Conservation (phyloP, 2,329 filamentous ascomycete species). For the Didymosphaeria variabile region DNA sequence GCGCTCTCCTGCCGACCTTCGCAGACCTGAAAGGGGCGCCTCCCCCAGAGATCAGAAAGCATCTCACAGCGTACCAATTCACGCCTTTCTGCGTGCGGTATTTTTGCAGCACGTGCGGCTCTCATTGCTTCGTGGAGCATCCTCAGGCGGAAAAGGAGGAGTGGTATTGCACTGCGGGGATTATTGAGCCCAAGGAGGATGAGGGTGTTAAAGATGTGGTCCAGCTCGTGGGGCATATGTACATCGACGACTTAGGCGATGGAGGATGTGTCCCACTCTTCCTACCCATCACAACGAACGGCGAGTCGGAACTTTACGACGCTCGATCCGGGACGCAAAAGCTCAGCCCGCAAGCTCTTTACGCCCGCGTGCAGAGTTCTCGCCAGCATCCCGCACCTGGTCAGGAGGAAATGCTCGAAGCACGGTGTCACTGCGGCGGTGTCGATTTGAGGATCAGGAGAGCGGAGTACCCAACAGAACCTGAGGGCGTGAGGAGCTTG, state of each 20-base stretch:
- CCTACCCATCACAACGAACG: not conserved
- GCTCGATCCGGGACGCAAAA: not conserved
- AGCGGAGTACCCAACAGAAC: not conserved
- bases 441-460: constrained; percentile 1
- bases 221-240: not conserved
- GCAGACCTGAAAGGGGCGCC: not conserved
- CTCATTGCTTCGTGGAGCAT: constrained; percentile 10
- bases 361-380: not conserved
- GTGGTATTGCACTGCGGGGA: constrained; percentile 5
- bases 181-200: not conserved
- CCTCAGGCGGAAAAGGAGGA: not conserved
- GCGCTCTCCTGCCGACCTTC: constrained; percentile 1
- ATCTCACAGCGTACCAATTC: constrained; percentile 1
- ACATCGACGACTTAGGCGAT: not conserved
- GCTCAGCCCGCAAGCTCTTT: not conserved
- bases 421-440: constrained; percentile 6
- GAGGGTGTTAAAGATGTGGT: not conserved
- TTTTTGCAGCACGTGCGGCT: constrained; percentile 2
- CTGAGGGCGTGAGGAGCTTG: not conserved
- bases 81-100: constrained; percentile 2
- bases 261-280: not conserved
- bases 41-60: not conserved
- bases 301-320: not conserved
- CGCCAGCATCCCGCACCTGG: not conserved
- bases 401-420: not conserved